Base-by-base conservation (phyloP, 768 basidiomycete species). In the Agaricus blazei region DNA sequence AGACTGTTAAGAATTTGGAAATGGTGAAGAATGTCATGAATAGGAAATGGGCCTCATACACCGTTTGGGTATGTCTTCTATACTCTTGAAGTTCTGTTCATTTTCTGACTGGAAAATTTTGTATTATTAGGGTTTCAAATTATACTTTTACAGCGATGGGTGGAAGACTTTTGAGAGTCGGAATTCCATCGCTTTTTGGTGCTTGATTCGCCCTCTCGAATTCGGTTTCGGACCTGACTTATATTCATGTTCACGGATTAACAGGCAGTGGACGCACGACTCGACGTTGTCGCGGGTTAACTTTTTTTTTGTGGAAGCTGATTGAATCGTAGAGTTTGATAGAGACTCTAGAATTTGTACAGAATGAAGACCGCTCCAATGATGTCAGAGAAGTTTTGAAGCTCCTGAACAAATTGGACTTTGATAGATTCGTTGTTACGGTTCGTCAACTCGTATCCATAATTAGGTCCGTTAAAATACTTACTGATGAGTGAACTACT, bases 81-180 rank as follows among this genome's bases (percentile, higher is more conserved):
- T 44, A n/a, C 11, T 7, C 15, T 42, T 37, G 5, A 26, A 27
- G 9, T 9, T 41, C 23, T 14, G 19, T 19, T 5, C 12, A n/a
- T 26, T 40, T 9, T 2, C 9, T 41, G 11, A 56, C 38, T 54
- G 42, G 9, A 38, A 47, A 38, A n/a, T 37, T 27, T n/a, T 4
- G 11, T 15, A 12, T 23, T 14, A 38, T 19, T 60, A 90, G 91
- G 5, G 71, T 81, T 29, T 67, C 92, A 46, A 90, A 98, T 63
- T 77, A 88, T 58, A 93, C 92, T 0, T 90, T 78, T 62, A 98
- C 95, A 0, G 85, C 93, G 0, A 98, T 98, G 93, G 96, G 87
- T 1, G 72, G 84, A 2, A 79, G 96, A 7, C 77, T 95, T 38
- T 69, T 98, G 40, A 79, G 90, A 50, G 80, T 85, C n/a, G 93